Evolutionary conservation across 108 stramenopile species (phyloP).

Genomic region (Fragilaria radians): DNA sequence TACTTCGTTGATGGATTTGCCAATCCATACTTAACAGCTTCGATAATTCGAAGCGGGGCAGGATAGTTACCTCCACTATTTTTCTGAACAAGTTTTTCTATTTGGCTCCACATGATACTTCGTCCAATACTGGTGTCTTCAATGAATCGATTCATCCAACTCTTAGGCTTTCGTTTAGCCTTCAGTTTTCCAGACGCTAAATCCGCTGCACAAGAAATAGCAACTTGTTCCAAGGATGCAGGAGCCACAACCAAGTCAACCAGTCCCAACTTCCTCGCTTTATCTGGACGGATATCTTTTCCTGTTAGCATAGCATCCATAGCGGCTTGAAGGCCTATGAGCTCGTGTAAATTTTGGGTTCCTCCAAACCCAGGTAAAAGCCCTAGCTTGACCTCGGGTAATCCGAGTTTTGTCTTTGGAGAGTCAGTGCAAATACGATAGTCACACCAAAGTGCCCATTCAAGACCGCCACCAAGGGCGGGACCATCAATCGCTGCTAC

Average conservation of each 20-base stretch:
- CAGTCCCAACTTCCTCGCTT: constrained; percentile 98
- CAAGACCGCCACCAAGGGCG: constrained; percentile 97
- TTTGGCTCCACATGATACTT: constrained; percentile 88
- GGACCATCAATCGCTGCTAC: constrained; percentile 96
- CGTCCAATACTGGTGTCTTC: constrained; percentile 91
- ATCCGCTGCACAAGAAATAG: constrained; percentile 77
- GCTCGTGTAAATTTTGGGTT: constrained; percentile 89
- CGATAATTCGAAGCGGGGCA: constrained; percentile 90
- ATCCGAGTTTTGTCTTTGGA: constrained; percentile 88
- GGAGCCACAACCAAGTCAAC: constrained; percentile 95
- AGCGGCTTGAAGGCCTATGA: constrained; percentile 88
- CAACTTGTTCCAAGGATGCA: constrained; percentile 75
- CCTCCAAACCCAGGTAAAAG: constrained; percentile 97
- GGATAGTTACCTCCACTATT: constrained; percentile 96
- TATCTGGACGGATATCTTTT: constrained; percentile 90
- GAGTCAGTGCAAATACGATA: constrained; percentile 93
- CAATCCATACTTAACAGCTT: constrained; percentile 87
- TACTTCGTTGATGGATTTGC: constrained; percentile 60
- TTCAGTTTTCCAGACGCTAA: constrained; percentile 85
- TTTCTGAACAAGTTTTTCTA: constrained; percentile 89
- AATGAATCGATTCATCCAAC: constrained; percentile 64
- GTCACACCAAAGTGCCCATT: constrained; percentile 98
- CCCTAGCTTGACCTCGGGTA: constrained; percentile 98
- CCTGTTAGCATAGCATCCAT: constrained; percentile 98
- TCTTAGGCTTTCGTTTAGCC: constrained; percentile 83